Evolutionary conservation across 2,329 filamentous ascomycete genomes (phyloP), one percentile per base, ranked within the genome.

Genomic region (Fusarium metavorans): DNA sequence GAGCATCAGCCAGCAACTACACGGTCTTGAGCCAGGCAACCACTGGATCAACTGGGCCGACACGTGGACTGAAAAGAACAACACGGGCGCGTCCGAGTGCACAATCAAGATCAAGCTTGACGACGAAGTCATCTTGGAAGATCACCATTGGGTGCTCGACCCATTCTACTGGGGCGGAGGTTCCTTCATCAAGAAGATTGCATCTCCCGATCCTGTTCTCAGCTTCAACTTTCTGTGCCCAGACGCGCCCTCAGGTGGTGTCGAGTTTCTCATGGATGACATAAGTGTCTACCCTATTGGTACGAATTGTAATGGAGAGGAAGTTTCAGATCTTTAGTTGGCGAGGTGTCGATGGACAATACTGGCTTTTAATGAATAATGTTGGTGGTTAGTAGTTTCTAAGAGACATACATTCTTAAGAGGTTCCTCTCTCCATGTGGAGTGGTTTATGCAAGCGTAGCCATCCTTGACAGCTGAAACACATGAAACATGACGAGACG

Each of bases 101-200:
- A 59, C 56, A 41, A 39, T 39, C 34, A 59, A 59, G 56, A 59
- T 59, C 56, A 59, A 39, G 23, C 23, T 59, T 30, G 56, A 59
- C 18, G 56, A 39, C 16, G 23, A 39, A 6, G 35, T 39, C 18
- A 39, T 59, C 35, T 9, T 59, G 9, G 56, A 59, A n/a, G 56
- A 39, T 6, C 34, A 59, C 23, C 35, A 59, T 25, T 59, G 35
- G 34, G 56, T 59, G 32, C 56, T 59, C 16, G 56, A 59, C 35
- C 56, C 56, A 35, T 59, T 59, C 56, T 59, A 59, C 35, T 59
- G 35, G 34, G 35, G 34, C 11, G 56, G 56, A 6, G 56, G 56
- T 5, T 27, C 35, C 5, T 59, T 39, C 56, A 37, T 27, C 18
- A 39, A 39, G 34, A 59, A 59, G 56, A 39, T 59, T 37, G 34